Evolutionary conservation across 768 basidiomycete genomes (phyloP), one percentile per base, ranked within the genome.

Genomic region (Mycena latifolia): DNA sequence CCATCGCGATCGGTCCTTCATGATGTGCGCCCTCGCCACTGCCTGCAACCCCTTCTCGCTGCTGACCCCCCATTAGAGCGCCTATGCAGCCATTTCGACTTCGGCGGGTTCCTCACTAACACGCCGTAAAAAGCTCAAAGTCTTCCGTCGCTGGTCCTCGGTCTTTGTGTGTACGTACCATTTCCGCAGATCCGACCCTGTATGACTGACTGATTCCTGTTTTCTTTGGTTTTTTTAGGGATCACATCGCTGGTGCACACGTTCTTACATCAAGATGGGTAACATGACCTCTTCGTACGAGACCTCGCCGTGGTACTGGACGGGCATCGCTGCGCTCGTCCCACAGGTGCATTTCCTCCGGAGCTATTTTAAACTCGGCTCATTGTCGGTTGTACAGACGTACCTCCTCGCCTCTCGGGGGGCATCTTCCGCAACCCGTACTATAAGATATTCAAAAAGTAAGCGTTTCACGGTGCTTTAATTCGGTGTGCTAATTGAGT

Each of bases 41-140:
- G n/a, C n/a, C 11, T 18, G 37, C 6, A 12, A 5, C 46, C 33
- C 18, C 7, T 14, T n/a, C 20, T 2, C 3, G 14, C 11, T 9
- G n/a, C 63, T 64, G 24, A 64, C 43, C 33, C 28, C 7, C 31
- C 8, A 53, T n/a, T n/a, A n/a, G n/a, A 77, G 76, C n/a, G 78
- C 76, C 2, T 76, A 77, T 63, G 75, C 76, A 0, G 74, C 75
- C n/a, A 70, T 80, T 46, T n/a, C n/a, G n/a, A n/a, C n/a, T n/a
- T n/a, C n/a, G n/a, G n/a, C n/a, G n/a, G 71, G 71, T 7, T 43
- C 77, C 22, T 46, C 79, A 25, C 76, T 77, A 5, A 74, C 41
- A 72, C 73, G 2, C 76, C 78, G 39, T 78, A 80, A 80, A 63
- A 77, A 77, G 48, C 74, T 79, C 12, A 78, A 81, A 63, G 77